A percentile compares a stretch with the other conserved stretches of the same genome.
Conservation (phyloP, 495 filamentous ascomycete species). For the Hyaloscypha hepaticicola region DNA sequence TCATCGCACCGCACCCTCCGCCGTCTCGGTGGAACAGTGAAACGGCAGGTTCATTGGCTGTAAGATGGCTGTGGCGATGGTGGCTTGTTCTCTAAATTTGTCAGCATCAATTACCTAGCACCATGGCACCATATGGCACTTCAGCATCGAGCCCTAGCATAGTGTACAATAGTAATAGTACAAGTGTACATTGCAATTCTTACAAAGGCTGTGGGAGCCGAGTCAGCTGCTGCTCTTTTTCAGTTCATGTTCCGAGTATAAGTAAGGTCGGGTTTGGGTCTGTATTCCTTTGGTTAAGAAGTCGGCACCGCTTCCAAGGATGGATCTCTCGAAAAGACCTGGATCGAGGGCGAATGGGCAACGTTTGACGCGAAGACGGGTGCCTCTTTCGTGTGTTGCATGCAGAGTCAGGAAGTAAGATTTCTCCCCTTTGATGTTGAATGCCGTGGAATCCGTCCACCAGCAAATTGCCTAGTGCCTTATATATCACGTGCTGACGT, state of each 20-base stretch:
- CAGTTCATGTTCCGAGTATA: background rate
- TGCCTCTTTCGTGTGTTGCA: conserved; percentile 28
- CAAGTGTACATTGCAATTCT: no score
- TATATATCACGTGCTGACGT: conserved; percentile 1
- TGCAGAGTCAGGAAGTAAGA: conserved; percentile 30
- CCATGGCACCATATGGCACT: no score
- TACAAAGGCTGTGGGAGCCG: no score
- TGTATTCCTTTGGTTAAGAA: background rate
- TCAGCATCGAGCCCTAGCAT: no score
- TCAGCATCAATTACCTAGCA: no score
- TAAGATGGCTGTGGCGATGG: background rate
- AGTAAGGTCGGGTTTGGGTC: background rate
- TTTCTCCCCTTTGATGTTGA: background rate
- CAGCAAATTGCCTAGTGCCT: background rate
- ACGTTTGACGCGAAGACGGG: conserved; percentile 22
- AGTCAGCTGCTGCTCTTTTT: no score
- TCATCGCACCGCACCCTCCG: background rate
- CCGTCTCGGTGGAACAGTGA: background rate
- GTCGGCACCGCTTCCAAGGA: background rate
- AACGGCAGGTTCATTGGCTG: background rate
- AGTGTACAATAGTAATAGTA: no score
- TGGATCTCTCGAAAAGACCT: conserved; percentile 1
- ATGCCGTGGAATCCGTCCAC: background rate
- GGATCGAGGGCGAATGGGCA: conserved; percentile 9
- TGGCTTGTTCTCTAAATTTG: background rate